Base-by-base conservation (phyloP, 225 moss, liverwort and hornwort genomes). In the Climacium dendroides region DNA sequence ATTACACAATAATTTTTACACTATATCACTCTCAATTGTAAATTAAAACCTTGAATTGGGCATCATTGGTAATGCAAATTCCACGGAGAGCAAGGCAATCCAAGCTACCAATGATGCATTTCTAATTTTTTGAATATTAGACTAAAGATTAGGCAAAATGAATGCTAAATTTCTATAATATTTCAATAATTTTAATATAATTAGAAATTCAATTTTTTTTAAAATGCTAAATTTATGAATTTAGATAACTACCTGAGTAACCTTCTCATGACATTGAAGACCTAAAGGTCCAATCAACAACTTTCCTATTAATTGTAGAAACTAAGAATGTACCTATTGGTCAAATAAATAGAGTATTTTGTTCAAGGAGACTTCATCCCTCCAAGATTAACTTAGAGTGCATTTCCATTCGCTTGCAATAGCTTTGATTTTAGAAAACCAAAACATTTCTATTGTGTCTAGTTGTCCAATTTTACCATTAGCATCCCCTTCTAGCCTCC, bases 11-110 rank as follows among this genome's bases (percentile, higher is more conserved):
- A 19, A 47, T 41, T 70, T 26, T 70, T 9, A 41, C 26, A 14
- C 5, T 5, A 25, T 41, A 23, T 24, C 15, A 70, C 41, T 41
- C 9, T 70, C 15, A 8, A 70, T 1, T 41, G 4, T 41, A 70
- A 70, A 70, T 41, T 70, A 2, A 70, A 70, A 25, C 25, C 13
- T 70, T 24, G 0, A 41, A 2, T 41, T 14, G 3, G 15, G 5
- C 41, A 41, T 25, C 25, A 25, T 1, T 39, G 14, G 5, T 69
- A 39, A 13, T 2, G 0, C 0, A 4, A 1, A 69, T 2, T 39
- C 6, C 0, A 0, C 0, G 3, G 3, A 39, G 1, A 69, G 1
- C 1, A 69, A 0, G 24, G 14, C 2, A 14, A 3, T 14, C 3
- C 1, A 3, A 0, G 5, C 25, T 70, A 70, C 9, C 1, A 43